Evolutionary conservation across 2,329 filamentous ascomycete genomes (phyloP), one percentile per base, ranked within the genome.

Genomic region (Pyricularia sp.): DNA sequence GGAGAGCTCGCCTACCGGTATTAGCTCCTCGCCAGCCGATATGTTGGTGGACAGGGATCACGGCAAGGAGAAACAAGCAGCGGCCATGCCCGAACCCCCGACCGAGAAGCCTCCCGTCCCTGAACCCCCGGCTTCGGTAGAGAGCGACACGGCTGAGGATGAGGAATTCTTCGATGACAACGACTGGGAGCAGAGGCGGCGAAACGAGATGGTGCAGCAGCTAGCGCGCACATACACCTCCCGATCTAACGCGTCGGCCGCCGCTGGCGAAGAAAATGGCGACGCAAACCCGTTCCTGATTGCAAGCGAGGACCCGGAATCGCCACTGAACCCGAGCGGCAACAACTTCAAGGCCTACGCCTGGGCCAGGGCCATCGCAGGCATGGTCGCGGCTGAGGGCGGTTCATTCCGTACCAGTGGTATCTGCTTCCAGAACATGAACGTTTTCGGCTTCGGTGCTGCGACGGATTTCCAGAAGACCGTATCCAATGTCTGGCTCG

Each of bases 391-490:
- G 36, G 81, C 78, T 70, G 83, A 85, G 69, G 88, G 86, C 68
- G 80, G 82, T 71, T 76, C 78, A 17, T 87, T 87, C 76, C 85
- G 89, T 73, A 86, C 85, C 17, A 84, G 86, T 0, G 90, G 90
- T 65, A 82, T 92, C 64, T 82, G 84, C 67, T 92, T 90, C 79
- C 85, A 86, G 76, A 84, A 91, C 74, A 80, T 92, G 69, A 91
- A 86, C 70, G 88, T 91, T 5, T 87, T 88, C 74, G 89, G 90
- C 59, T 92, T 84, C 73, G 89, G 89, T 64, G 85, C 84, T 59
- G 81, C 86, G 0, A 91, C 89, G 0, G 90, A 92, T 76, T 92
- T 89, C 77, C 90, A 92, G 75, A 89, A 88, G 78, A 84, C 89
- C 71, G 86, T 90, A 33, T 80, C 78, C 71, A 90, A 90, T 72